Conservation (phyloP, 2,329 filamentous ascomycete species). For the Ceratocystis eucalypticola region DNA sequence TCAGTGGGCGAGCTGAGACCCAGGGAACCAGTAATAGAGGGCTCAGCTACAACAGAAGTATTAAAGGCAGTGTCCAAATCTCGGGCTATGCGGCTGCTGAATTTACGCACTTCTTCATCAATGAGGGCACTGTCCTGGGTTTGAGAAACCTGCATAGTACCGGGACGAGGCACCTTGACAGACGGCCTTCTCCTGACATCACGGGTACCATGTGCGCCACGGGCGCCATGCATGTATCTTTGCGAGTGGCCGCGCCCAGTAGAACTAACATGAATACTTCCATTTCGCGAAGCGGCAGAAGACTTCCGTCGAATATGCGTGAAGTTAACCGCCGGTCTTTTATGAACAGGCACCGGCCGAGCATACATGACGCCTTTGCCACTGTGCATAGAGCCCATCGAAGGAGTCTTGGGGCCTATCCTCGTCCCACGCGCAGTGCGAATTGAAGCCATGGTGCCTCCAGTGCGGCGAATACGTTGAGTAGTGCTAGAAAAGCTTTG, state of each 20-base stretch:
- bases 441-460: slow-evolving; percentile 15
- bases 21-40: neutral
- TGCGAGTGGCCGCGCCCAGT: neutral
- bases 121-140: slow-evolving; percentile 22
- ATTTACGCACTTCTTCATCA: slow-evolving; percentile 67
- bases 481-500: slow-evolving; percentile 9
- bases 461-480: slow-evolving; percentile 10
- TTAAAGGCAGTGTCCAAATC: slow-evolving; percentile 91
- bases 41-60: slow-evolving; percentile 38
- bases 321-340: slow-evolving; percentile 40
- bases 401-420: slow-evolving; percentile 22
- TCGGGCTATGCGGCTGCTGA: slow-evolving; percentile 68
- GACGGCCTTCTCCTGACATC: slow-evolving; percentile 10
- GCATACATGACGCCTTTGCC: slow-evolving; percentile 22
- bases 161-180: neutral
- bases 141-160: slow-evolving; percentile 1
- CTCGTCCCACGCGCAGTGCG: slow-evolving; percentile 7
- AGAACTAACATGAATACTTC: neutral
- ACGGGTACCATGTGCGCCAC: neutral
- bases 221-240: neutral
- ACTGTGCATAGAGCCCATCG: slow-evolving; percentile 38
- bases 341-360: slow-evolving; percentile 30
- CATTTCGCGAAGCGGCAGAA: slow-evolving; percentile 3
- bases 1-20: slow-evolving; percentile 17
- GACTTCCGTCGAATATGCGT: slow-evolving; percentile 30